These are phyloP conservation scores for Saccharum hybrid DNA, from an alignment of 202 grass and related monocot species.

Conservation along the genomic window DNA sequence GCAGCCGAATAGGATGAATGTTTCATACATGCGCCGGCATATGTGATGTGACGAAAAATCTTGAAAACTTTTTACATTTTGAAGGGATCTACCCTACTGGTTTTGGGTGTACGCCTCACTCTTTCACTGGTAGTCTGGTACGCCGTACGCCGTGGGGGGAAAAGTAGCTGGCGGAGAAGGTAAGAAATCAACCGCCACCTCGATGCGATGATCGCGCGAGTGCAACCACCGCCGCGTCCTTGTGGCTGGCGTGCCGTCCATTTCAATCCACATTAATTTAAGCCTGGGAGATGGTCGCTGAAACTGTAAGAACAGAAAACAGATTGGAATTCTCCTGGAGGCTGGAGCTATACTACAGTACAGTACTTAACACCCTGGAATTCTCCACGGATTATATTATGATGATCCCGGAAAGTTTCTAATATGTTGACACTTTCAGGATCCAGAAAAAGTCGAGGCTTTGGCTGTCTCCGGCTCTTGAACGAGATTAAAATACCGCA, in stretches of 20 bases:
- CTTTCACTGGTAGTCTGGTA: background rate
- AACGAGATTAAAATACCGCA: background rate
- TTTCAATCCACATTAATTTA: conserved; percentile 26
- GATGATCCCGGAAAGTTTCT: background rate
- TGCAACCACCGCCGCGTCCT: background rate
- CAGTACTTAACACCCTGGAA: no score
- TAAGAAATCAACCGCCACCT: conserved; percentile 26
- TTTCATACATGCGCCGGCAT: no score
- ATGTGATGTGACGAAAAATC: no score
- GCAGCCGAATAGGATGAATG: no score
- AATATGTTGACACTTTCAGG: conserved; percentile 2
- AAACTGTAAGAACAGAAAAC: conserved; percentile 25
- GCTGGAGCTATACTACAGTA: no score
- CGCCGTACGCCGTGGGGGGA: background rate
- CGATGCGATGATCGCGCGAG: conserved; percentile 20
- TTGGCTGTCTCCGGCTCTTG: background rate
- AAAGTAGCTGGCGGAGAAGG: conserved; percentile 18
- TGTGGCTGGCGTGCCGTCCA: conserved; percentile 45
- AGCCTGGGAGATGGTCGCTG: background rate
- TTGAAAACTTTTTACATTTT: no score
- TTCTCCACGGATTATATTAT: background rate
- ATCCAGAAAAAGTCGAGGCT: conserved; percentile 22
- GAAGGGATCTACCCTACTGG: no score
- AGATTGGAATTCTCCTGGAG: conserved; percentile 14
- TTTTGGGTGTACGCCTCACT: background rate